These are phyloP conservation scores for Telfairia occidentalis DNA, from an alignment of 331 rosid species.

Conservation along the genomic window DNA sequence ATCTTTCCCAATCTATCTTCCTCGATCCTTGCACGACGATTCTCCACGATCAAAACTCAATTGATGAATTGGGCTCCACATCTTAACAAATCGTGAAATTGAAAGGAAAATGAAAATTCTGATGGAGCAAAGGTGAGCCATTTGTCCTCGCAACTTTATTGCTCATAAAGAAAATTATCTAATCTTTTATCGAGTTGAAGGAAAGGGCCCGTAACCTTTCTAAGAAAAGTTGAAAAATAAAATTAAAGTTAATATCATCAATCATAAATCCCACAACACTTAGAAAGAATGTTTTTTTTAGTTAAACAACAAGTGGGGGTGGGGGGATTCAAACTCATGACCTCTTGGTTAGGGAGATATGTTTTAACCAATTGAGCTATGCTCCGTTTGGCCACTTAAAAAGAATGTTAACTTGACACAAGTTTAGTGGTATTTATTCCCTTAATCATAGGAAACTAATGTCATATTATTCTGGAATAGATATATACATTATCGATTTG, in stretches of 20 bases:
- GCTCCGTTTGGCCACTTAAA: too few relatives aligned
- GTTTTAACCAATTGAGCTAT: too few relatives aligned
- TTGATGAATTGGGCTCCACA: too few relatives aligned
- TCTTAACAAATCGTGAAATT: neutral
- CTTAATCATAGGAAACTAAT: neutral
- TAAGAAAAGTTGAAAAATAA: neutral
- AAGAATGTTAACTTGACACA: neutral
- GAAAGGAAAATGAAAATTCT: neutral
- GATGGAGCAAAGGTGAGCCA: neutral
- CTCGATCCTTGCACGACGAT: too few relatives aligned
- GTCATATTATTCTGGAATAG: neutral
- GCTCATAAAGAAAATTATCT: neutral
- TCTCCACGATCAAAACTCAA: too few relatives aligned
- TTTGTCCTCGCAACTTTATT: neutral
- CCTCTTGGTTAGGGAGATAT: too few relatives aligned
- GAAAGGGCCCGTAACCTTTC: neutral
- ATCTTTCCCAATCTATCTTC: too few relatives aligned
- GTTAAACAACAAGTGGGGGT: too few relatives aligned
- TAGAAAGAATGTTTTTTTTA: neutral
- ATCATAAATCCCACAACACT: neutral
- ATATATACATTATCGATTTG: constrained; percentile 50
- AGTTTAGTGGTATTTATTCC: neutral
- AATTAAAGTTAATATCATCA: neutral
- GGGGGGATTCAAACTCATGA: too few relatives aligned
- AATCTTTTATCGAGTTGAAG: neutral